Percentiles rank a stretch among this genome's conserved stretches.
Evolutionary conservation across 2,329 filamentous ascomycete genomes (phyloP).

Genomic region (Pseudocercospora eumusae): DNA sequence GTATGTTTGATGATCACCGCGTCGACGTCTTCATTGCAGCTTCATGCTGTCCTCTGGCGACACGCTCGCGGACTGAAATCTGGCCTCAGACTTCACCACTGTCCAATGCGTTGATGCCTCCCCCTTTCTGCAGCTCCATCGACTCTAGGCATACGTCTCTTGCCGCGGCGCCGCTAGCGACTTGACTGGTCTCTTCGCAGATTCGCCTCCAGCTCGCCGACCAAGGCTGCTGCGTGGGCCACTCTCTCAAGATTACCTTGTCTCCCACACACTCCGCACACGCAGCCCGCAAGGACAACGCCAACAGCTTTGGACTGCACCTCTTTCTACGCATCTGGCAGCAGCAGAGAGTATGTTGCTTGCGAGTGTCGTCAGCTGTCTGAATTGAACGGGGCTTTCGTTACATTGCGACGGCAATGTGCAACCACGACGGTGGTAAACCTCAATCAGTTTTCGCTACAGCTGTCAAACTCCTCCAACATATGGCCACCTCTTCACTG

Average conservation of each 20-base stretch:
- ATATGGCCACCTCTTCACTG: background rate
- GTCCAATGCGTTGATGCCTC: background rate
- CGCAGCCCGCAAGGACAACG: background rate
- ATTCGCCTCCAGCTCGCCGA: background rate
- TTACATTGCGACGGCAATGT: slow-evolving; percentile 5
- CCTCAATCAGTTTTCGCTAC: background rate
- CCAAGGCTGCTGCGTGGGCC: background rate
- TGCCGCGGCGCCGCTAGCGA: background rate
- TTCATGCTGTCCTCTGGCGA: background rate
- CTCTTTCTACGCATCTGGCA: background rate
- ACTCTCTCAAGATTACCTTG: background rate
- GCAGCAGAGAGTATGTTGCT: background rate
- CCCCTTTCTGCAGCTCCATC: background rate
- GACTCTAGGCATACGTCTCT: background rate
- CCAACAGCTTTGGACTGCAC: background rate
- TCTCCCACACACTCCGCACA: background rate
- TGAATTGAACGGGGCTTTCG: background rate
- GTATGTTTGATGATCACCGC: background rate
- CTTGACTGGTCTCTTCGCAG: background rate
- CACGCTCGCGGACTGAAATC: background rate
- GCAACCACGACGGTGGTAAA: background rate
- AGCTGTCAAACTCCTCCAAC: background rate
- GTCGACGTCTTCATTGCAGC: background rate
- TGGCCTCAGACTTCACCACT: background rate
- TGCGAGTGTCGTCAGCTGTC: background rate